These are phyloP conservation scores for Aspergillus brasiliensis DNA, from an alignment of 2,329 filamentous ascomycete genomes.

Conservation along the genomic window DNA sequence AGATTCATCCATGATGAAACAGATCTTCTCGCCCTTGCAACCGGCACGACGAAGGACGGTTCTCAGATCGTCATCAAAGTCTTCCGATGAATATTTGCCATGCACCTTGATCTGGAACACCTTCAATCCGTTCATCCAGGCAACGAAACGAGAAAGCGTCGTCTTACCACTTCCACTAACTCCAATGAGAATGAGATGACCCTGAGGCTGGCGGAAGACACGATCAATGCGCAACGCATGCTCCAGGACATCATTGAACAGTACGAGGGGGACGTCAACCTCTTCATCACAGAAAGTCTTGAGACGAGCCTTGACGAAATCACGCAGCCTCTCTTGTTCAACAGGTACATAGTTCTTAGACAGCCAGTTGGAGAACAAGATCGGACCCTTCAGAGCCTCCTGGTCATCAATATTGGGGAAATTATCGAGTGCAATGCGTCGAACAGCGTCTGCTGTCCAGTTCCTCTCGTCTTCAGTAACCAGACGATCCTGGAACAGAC, in stretches of 20 bases:
- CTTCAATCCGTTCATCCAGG: slow-evolving; percentile 99
- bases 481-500: slow-evolving; percentile 95
- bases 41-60: slow-evolving; percentile 91
- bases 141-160: slow-evolving; percentile 94
- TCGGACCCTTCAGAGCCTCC: slow-evolving; percentile 85
- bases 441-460: slow-evolving; percentile 90
- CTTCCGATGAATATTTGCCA: slow-evolving; percentile 94
- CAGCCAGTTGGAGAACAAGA: slow-evolving; percentile 98
- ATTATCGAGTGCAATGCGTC: slow-evolving; percentile 80
- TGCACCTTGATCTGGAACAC: slow-evolving; percentile 99
- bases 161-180: slow-evolving; percentile 99
- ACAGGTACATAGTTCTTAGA: slow-evolving; percentile 98
- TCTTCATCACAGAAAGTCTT: slow-evolving; percentile 99
- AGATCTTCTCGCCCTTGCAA: slow-evolving; percentile 98
- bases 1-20: slow-evolving; percentile 99
- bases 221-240: slow-evolving; percentile 97
- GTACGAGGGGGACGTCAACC: slow-evolving; percentile 93
- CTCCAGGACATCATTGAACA: slow-evolving; percentile 99
- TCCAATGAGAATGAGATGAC: slow-evolving; percentile 96
- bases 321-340: slow-evolving; percentile 88
- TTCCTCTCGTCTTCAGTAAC: slow-evolving; percentile 90
- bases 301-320: slow-evolving; percentile 95
- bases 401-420: slow-evolving; percentile 96
- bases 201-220: slow-evolving; percentile 97
- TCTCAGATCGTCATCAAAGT: slow-evolving; percentile 96